Evolutionary conservation across 768 basidiomycete genomes (phyloP), one percentile per base, ranked within the genome.

Genomic region (Boletus barrowsii): DNA sequence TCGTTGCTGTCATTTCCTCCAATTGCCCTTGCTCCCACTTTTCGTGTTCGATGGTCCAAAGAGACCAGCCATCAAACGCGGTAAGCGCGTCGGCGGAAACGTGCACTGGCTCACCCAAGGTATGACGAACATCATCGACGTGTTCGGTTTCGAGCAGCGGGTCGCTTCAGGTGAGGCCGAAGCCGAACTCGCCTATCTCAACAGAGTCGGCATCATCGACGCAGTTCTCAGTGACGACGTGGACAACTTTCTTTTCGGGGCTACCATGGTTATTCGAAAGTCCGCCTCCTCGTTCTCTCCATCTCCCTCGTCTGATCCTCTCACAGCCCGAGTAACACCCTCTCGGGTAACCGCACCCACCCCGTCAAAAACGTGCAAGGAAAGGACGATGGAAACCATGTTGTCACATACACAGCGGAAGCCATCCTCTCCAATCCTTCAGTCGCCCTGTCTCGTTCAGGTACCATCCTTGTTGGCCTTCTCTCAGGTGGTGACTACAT

Each of bases 161-260:
- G 82, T 78, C 68, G 94, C 93, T 15, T 93, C 94, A 7, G 93
- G 92, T 17, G 95, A 97, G 71, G 95, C 95, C 0, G 95, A 98
- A 69, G 94, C 94, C 0, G 94, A 96, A 65, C 76, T 98, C 3
- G 94, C 94, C 0, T 87, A 90, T 57, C 76, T 98, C 49, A 94
- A 93, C 62, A 76, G 80, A 5, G 81, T 86, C 41, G 92, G 92
- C 3, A 69, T 88, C 49, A 88, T 98, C 52, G 95, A 98, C 65
- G 91, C 86, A 0, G 82, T 97, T 24, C 77, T 95, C 42, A 90
- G 94, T 0, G 95, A 98, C 68, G 95, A 97, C 62, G 93, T 94
- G 2, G 94, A 98, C 64, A 94, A 84, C 50, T 87, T 96, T 64
- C 72, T 97, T 3, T 98, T 98, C 57, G 93, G 94, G 22, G 93